Base-by-base conservation (phyloP, 192 early-diverging fungal species). In the Martensiomyces pterosporus region DNA sequence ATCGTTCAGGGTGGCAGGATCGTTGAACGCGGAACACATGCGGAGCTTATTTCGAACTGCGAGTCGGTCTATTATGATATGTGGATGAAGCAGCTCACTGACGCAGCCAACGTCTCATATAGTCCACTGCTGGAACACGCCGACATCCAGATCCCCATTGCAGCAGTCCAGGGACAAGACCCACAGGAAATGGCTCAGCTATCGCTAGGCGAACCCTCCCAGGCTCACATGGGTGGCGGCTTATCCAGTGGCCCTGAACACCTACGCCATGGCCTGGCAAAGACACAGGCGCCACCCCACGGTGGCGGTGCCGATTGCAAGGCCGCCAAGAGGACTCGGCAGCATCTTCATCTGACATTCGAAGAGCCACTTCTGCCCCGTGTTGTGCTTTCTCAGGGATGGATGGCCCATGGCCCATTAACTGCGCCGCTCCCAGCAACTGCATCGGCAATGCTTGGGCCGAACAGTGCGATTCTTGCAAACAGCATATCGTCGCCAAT, bases 21-120 rank as follows among this genome's bases (percentile, higher is more conserved):
- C 32, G 88, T 88, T 6, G 88, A 93, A 64, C 81, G 82, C 13
- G 94, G 94, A 33, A 86, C 78, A 6, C 93, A 95, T 47, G 55
- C 78, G 13, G 83, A 92, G 57, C 66, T 97, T 27, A 67, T 97
- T 41, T 60, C 63, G 5, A 45, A 68, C 42, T 12, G 56, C 37
- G 24, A 37, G 63, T 41, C 81, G 4, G 79, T 88, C 2, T 94
- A 97, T 55, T 88, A 81, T 50, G 80, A 85, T 46, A 91, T 94
- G 89, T 94, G 92, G 94, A 84, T 86, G 55, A 85, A 90, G 55
- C 92, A 97, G 80, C 72, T 87, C 27, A 64, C 74, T 3, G 87
- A 90, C n/a, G n/a, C n/a, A n/a, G n/a, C n/a, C n/a, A n/a, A n/a
- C n/a, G n/a, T n/a, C n/a, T n/a, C n/a, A n/a, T n/a, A n/a, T n/a